phyloP scores from a whole-genome alignment of 768 basidiomycete genomes.

The Ramaria sp. region DNA sequence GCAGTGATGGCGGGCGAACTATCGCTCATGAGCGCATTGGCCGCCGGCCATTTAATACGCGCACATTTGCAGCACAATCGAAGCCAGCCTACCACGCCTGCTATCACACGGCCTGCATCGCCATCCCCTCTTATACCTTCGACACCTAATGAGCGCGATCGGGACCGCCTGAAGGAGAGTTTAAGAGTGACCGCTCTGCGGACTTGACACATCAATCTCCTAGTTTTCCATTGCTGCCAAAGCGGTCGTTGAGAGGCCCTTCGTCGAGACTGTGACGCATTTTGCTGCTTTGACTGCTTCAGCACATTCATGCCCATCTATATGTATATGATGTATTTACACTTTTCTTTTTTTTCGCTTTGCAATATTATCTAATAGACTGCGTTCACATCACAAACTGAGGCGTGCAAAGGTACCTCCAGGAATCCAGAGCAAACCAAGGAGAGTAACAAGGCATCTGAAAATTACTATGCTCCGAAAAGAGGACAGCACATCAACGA shows the following conservation, averaged over 20 bases:
- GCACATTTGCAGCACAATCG: slow-evolving; percentile 93
- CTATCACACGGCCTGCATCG: slow-evolving; percentile 24
- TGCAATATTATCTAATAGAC: too few relatives aligned
- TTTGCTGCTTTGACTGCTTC: too few relatives aligned
- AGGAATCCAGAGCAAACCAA: too few relatives aligned
- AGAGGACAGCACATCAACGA: too few relatives aligned
- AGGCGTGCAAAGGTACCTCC: too few relatives aligned
- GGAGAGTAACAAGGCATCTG: too few relatives aligned
- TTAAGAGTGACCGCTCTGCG: not conserved
- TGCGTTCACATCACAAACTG: too few relatives aligned
- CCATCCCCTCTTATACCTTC: slow-evolving; percentile 11
- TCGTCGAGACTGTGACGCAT: not conserved
- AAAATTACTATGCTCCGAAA: too few relatives aligned
- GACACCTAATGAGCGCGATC: not conserved
- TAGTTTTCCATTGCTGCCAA: not conserved
- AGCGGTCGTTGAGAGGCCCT: not conserved
- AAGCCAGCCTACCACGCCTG: slow-evolving; percentile 71
- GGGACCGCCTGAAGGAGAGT: not conserved
- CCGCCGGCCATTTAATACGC: slow-evolving; percentile 88
- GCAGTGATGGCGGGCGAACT: slow-evolving; percentile 98
- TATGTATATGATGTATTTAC: too few relatives aligned
- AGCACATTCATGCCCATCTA: too few relatives aligned
- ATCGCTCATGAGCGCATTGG: slow-evolving; percentile 82
- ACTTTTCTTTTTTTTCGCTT: too few relatives aligned
- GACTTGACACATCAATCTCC: too few relatives aligned